Percentiles rank a stretch among this genome's conserved stretches.
Evolutionary conservation across 805 yeast species (phyloP).

Genomic region (Teunomyces kruisii): DNA sequence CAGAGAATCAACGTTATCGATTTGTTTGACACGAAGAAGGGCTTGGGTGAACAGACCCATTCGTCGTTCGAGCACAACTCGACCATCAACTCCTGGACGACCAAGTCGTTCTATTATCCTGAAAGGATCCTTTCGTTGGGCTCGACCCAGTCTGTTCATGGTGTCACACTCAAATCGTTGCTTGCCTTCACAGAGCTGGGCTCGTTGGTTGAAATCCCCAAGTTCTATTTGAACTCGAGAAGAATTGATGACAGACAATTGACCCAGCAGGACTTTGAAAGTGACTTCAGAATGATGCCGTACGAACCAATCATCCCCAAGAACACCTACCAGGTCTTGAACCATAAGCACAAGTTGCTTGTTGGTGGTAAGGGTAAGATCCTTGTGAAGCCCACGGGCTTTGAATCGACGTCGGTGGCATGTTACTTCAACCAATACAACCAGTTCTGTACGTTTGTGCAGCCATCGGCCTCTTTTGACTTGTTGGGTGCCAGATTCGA

Average conservation of each 20-base stretch:
- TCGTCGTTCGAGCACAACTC: conserved; percentile 35
- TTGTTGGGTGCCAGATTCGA: conserved; percentile 66
- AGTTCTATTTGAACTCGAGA: conserved; percentile 64
- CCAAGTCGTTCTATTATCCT: conserved; percentile 64
- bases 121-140: conserved; percentile 52
- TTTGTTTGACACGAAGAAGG: conserved; percentile 64
- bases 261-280: conserved; percentile 48
- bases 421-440: conserved; percentile 62
- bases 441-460: conserved; percentile 70
- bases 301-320: conserved; percentile 62
- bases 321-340: conserved; percentile 34
- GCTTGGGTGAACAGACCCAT: conserved; percentile 37
- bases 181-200: conserved; percentile 60
- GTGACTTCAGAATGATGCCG: conserved; percentile 57
- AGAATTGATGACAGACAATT: conserved; percentile 58
- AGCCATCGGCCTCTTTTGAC: conserved; percentile 86
- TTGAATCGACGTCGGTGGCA: conserved; percentile 80
- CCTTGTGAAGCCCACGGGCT: conserved; percentile 48
- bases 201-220: conserved; percentile 69
- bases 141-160: conserved; percentile 37
- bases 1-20: conserved; percentile 70
- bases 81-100: conserved; percentile 46
- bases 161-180: conserved; percentile 65
- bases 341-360: conserved; percentile 36
- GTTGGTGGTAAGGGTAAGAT: conserved; percentile 19